Conservation (phyloP, 768 basidiomycete species). For the Rickenella mellea region DNA sequence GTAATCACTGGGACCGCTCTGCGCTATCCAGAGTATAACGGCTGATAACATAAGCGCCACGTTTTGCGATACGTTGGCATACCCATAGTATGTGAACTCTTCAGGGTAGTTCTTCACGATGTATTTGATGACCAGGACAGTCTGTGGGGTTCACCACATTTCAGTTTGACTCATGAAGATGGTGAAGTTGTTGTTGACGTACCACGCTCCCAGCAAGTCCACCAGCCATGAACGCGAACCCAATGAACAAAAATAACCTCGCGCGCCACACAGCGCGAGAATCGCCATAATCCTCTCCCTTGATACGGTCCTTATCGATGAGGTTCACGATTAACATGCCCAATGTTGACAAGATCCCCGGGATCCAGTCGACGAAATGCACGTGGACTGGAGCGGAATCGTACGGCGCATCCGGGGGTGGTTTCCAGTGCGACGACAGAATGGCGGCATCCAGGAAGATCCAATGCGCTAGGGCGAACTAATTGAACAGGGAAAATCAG, state of each 20-base stretch:
- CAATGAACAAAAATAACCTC: conserved; percentile 82
- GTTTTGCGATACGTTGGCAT: conserved; percentile 93
- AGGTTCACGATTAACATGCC: conserved; percentile 90
- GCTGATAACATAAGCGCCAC: conserved; percentile 77
- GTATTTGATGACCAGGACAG: conserved; percentile 86
- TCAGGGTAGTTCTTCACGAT: conserved; percentile 61
- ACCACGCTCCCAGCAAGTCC: conserved; percentile 96
- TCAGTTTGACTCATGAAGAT: neutral
- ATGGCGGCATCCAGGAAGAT: conserved; percentile 90
- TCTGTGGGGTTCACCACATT: conserved; percentile 37
- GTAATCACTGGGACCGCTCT: conserved; percentile 79
- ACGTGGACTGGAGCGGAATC: conserved; percentile 72
- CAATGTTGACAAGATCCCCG: conserved; percentile 84
- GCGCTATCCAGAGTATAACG: conserved; percentile 86
- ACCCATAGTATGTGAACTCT: conserved; percentile 83
- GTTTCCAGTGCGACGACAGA: conserved; percentile 75
- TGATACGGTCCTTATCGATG: conserved; percentile 88
- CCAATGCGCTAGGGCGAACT: conserved; percentile 97
- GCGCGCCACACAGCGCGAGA: conserved; percentile 86
- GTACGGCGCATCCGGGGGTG: conserved; percentile 64
- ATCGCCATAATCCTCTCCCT: conserved; percentile 76
- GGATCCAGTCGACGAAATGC: conserved; percentile 94
- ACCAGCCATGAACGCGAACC: conserved; percentile 96
- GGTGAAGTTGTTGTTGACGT: conserved; percentile 23
- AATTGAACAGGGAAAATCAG: conserved; percentile 7